Base-by-base conservation (phyloP, 2,329 filamentous ascomycete species). In the Xenosphaeropsis pyriputrescens region DNA sequence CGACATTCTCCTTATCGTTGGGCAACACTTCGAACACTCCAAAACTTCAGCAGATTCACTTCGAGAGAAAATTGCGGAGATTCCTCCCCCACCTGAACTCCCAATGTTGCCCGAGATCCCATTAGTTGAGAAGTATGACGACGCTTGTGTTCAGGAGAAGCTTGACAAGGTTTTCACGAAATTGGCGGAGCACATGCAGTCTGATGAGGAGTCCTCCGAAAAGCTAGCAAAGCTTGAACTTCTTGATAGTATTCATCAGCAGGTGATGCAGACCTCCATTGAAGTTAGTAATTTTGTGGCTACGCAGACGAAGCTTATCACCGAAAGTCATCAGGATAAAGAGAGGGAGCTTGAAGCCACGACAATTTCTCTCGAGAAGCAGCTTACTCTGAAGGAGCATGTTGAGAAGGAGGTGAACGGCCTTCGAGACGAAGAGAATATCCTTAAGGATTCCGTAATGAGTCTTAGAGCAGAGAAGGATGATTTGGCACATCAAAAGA, bases 1-100 rank as follows among this genome's bases (percentile, higher is more conserved):
- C 49, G 84, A 95, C 50, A 76, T 96, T n/a, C 68, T 93, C 30
- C 66, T 75, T 6, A 68, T 93, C 17, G 83, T 94, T 39, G 80
- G 76, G 17, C 75, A 93, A 53, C 88, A 96, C 55, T 94, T 82
- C 50, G 85, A 93, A 48, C 84, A 93, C 53, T 82, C 85, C 12
- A 85, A 88, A 57, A 68, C 72, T 33, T 70, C 78, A 0, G 62
- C 66, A 1, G 65, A 57, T 6, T 62, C 65, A 3, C 63, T 79
- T 17, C 63, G 75, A 45, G 65, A 70, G 42, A 72, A 68, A 51
- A 71, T 79, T 42, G 61, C 68, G 9, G 68, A 67, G 39, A 62
- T 64, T 18, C 57, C 63, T 11, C 58, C 69, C 36, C 62, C 66
- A 11, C 52, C 67, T 2, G 70, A 79, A 44, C 66, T 68, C n/a